Percentiles rank a stretch among this genome's conserved stretches.
Evolutionary conservation across 2,329 filamentous ascomycete genomes (phyloP).

Genomic region (Incumbomyces lentus): DNA sequence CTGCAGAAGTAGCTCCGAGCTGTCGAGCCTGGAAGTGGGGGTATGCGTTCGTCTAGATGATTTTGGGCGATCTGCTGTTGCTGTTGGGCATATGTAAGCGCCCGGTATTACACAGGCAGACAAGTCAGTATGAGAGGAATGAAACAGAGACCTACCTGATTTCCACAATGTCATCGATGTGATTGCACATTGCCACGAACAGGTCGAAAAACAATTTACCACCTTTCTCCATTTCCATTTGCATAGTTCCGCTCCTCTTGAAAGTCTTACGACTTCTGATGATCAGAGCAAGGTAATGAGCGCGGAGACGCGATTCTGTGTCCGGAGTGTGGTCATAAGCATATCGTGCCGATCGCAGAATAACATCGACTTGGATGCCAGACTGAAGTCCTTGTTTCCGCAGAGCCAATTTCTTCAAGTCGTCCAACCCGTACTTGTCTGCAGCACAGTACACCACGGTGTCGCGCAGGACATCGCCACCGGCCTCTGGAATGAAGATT

Average conservation of each 20-base stretch:
- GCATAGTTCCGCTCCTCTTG: slow-evolving; percentile 97
- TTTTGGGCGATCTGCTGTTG: slow-evolving; percentile 43
- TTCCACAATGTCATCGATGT: slow-evolving; percentile 91
- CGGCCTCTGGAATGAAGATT: slow-evolving; percentile 64
- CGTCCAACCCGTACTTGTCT: slow-evolving; percentile 80
- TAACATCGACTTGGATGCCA: slow-evolving; percentile 83
- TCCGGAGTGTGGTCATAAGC: slow-evolving; percentile 93
- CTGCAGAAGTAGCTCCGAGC: slow-evolving; percentile 26
- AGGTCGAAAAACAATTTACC: slow-evolving; percentile 96
- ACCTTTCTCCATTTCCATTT: slow-evolving; percentile 94
- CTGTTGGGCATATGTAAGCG: slow-evolving; percentile 25
- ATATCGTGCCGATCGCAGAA: slow-evolving; percentile 85
- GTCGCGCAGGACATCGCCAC: slow-evolving; percentile 73
- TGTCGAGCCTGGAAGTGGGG: slow-evolving; percentile 23
- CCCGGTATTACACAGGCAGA: slow-evolving; percentile 11
- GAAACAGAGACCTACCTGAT: slow-evolving; percentile 56
- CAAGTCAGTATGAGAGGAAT: slow-evolving; percentile 9
- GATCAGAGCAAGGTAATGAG: slow-evolving; percentile 94
- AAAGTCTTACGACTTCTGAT: slow-evolving; percentile 96
- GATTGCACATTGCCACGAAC: slow-evolving; percentile 96
- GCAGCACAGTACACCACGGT: slow-evolving; percentile 91
- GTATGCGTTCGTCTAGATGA: slow-evolving; percentile 36
- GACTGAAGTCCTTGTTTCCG: slow-evolving; percentile 90
- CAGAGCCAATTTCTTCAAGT: slow-evolving; percentile 81
- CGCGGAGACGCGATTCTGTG: slow-evolving; percentile 81